Base-by-base conservation (phyloP, 2,329 filamentous ascomycete species). In the Hypocreales sp. region DNA sequence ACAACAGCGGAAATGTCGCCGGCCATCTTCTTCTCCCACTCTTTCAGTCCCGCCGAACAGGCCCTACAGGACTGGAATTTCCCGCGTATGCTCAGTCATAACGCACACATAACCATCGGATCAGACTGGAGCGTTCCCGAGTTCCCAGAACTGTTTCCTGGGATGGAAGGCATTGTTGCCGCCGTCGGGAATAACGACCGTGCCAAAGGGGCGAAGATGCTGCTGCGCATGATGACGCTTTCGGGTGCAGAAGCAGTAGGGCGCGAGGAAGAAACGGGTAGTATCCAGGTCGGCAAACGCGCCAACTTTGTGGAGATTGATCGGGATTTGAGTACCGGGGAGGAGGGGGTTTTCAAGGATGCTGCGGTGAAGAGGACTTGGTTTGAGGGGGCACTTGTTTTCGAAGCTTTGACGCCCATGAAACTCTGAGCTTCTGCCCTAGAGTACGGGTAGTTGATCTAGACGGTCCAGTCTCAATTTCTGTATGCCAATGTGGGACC, bases 1-100 rank as follows among this genome's bases (percentile, higher is more conserved):
- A 28, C 26, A 9, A 28, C 26, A 12, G 26, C 26, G 5, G 26
- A 28, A 18, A 28, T 28, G 26, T 28, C 26, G 5, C 26, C 26
- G 15, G 11, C 26, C 15, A n/a, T 28, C n/a, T 28, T 28, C 9
- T 28, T 28, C 19, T 22, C 20, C 15, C 26, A 28, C 16, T 8
- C 15, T 5, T 28, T 28, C 17, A 28, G 26, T 13, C 20, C 26
- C 20, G 20, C 8, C 4, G 26, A 28, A 22, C 11, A 7, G 7
- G 26, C 20, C 14, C 21, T 28, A 5, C 17, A 19, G 18, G 24
- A 26, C 24, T 26, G 24, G 24, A 26, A 26, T 14, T 20, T 26
- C 8, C 17, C 14, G 4, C 20, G 12, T 6, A 28, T 28, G 26
- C 26, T 28, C n/a, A 15, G 21, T 9, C 26, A 28, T 11, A 23